Evolutionary conservation across 257 asterid genomes (phyloP).

Genomic region (Osmanthus fragrans): DNA sequence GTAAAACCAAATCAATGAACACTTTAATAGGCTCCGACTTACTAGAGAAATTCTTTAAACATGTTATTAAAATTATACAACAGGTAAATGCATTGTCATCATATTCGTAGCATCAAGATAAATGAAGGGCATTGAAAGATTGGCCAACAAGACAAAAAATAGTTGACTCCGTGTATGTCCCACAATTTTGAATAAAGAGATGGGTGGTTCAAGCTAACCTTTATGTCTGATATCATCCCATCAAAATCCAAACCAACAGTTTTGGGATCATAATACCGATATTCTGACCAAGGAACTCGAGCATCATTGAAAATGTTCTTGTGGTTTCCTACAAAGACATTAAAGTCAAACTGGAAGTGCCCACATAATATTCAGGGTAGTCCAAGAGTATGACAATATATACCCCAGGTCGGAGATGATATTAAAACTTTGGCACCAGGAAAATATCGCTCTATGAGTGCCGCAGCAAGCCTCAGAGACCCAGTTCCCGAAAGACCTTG

Average conservation of each 20-base stretch:
- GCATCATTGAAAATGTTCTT: constrained; percentile 94
- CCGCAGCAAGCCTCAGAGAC: constrained; percentile 95
- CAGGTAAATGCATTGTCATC: constrained; percentile 6
- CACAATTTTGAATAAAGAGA: constrained; percentile 13
- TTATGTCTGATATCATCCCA: constrained; percentile 95
- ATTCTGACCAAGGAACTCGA: constrained; percentile 92
- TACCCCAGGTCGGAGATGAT: constrained; percentile 99
- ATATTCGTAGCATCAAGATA: neutral
- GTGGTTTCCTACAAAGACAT: constrained; percentile 76
- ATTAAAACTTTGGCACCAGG: constrained; percentile 82
- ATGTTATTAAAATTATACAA: constrained; percentile 11
- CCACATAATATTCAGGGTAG: constrained; percentile 22
- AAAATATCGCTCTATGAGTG: constrained; percentile 80
- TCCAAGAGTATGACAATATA: constrained; percentile 18
- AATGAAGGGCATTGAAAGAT: neutral
- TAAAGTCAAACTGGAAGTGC: constrained; percentile 19
- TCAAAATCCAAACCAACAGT: constrained; percentile 95
- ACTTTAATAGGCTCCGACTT: constrained; percentile 6
- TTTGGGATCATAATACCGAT: constrained; percentile 85
- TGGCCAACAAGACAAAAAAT: constrained; percentile 1
- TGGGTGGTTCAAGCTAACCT: constrained; percentile 48
- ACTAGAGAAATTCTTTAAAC: constrained; percentile 8
- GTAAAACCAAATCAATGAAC: neutral
- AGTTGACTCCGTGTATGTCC: neutral
- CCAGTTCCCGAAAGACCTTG: constrained; percentile 99